Percentiles rank a stretch among this genome's conserved stretches.
Evolutionary conservation across 495 filamentous ascomycete species (phyloP).

Genomic region (Coniosporium apollinis): DNA sequence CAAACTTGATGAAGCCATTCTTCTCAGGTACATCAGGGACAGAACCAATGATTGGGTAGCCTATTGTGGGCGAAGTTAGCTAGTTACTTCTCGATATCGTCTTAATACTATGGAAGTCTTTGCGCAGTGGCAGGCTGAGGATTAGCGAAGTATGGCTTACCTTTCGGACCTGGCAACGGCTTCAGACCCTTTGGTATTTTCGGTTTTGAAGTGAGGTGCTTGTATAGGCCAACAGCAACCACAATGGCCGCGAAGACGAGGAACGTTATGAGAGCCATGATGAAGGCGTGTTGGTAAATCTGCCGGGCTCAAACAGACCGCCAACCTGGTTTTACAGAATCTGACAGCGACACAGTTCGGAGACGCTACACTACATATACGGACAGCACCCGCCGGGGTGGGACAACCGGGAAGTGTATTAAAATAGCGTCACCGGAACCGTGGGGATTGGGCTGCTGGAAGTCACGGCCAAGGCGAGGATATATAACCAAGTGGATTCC

Average conservation of each 20-base stretch:
- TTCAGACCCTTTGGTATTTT: slow-evolving; percentile 16
- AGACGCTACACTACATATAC: too few relatives aligned
- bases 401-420: too few relatives aligned
- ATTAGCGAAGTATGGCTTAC: slow-evolving; percentile 6
- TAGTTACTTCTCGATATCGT: not conserved
- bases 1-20: slow-evolving; percentile 37
- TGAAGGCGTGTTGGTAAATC: too few relatives aligned
- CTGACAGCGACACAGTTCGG: too few relatives aligned
- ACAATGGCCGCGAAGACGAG: not conserved
- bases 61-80: not conserved
- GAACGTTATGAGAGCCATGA: slow-evolving; percentile 1
- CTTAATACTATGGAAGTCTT: not conserved
- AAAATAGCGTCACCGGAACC: too few relatives aligned
- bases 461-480: too few relatives aligned
- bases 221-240: not conserved
- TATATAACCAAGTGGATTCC: too few relatives aligned
- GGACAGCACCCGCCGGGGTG: too few relatives aligned
- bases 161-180: slow-evolving; percentile 21
- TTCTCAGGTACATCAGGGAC: slow-evolving; percentile 39
- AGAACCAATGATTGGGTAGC: slow-evolving; percentile 36
- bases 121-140: not conserved
- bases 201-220: not conserved
- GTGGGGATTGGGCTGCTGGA: too few relatives aligned
- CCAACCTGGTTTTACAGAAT: too few relatives aligned
- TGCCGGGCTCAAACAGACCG: too few relatives aligned